Conservation (phyloP, 768 basidiomycete species). For the Leccinum disarticulatum region DNA sequence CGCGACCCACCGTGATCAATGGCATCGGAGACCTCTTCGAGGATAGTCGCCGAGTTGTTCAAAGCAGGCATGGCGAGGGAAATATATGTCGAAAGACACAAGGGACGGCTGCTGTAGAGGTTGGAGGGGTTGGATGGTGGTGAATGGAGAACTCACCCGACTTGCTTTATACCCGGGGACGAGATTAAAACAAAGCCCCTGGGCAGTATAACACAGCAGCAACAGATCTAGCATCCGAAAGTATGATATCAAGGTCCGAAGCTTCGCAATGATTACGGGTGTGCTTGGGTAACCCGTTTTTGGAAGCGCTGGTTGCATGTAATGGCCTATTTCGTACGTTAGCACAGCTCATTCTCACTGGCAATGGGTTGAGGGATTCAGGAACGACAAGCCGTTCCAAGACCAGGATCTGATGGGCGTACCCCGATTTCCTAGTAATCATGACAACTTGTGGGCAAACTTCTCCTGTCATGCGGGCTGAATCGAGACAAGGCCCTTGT, state of each 20-base stretch:
- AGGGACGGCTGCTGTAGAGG: not conserved
- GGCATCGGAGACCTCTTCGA: constrained; percentile 49
- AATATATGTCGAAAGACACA: not conserved
- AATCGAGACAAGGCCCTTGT: constrained; percentile 5
- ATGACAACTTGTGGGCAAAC: constrained; percentile 15
- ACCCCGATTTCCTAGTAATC: constrained; percentile 10
- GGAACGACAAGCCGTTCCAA: constrained; percentile 3
- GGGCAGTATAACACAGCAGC: constrained; percentile 7
- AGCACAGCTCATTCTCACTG: constrained; percentile 12
- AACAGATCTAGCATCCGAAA: constrained; percentile 13
- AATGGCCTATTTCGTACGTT: constrained; percentile 7
- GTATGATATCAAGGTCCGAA: constrained; percentile 22
- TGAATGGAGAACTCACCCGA: not conserved
- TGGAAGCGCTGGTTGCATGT: constrained; percentile 15
- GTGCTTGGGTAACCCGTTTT: constrained; percentile 16
- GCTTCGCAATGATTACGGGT: constrained; percentile 15
- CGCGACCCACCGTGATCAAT: constrained; percentile 44
- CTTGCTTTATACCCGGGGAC: constrained; percentile 22
- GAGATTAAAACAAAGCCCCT: constrained; percentile 9
- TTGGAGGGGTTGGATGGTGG: constrained; percentile 1
- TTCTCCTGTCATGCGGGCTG: constrained; percentile 10
- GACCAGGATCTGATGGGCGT: constrained; percentile 19
- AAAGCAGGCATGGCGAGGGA: constrained; percentile 26
- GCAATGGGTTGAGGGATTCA: not conserved
- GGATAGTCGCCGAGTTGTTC: constrained; percentile 28